Evolutionary conservation across 78 protist genomes (phyloP), one percentile per base, ranked within the genome.

Genomic region (Speleostelium caveatum): DNA sequence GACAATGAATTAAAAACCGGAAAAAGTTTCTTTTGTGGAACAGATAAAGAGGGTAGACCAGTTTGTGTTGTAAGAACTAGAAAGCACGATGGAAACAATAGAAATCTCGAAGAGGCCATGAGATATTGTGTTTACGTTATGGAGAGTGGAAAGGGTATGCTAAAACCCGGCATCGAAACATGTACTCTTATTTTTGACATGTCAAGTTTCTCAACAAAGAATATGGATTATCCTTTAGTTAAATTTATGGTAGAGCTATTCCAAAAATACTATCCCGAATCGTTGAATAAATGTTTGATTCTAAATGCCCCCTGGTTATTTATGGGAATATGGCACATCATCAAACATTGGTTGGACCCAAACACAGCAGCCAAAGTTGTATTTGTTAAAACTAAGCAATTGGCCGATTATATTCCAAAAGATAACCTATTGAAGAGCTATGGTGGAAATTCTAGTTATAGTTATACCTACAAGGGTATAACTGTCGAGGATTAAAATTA

Each of bases 311-410:
- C 89, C 14, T 80, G 89, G 89, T 24, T 80, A 32, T 80, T 80
- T n/a, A 80, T 68, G 76, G 89, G 89, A 28, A 55, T 80, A 41
- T 80, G 89, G 89, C 53, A 68, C 32, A 80, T 80, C 32, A 80
- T 80, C 26, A 80, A 80, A 41, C 89, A 80, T 80, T 80, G 89
- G 89, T 58, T 80, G n/a, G 89, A 80, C 75, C 89, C 89, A 80
- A 67, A 68, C 17, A 80, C 89, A 1, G 89, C 74, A 0, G 66
- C 89, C 26, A 80, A 80, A 73, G 73, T 80, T 14, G 12, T 22
- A 12, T 80, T 80, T 68, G 89, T 80, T 22, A 80, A 80, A 30
- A 68, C 73, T 17, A 80, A 67, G 41, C 89, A 80, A 58, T 56
- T 80, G 10, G 10, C 28, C 2, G 77, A 67, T 17, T 80, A 58